Evolutionary conservation across 2,329 filamentous ascomycete species (phyloP).

Genomic region (Ascochyta koolunga): DNA sequence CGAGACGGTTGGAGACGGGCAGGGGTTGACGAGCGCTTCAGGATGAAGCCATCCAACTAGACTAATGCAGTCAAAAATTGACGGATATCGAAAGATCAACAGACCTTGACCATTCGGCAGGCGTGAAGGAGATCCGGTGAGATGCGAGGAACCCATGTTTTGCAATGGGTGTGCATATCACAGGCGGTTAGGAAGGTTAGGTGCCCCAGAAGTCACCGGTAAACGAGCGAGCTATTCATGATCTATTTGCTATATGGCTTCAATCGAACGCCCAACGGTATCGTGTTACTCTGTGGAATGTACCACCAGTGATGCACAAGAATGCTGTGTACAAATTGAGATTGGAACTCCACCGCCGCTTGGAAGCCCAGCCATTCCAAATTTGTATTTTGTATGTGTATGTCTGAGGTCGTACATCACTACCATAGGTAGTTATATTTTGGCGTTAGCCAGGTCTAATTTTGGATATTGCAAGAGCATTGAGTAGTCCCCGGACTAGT

Average conservation of each 20-base stretch:
- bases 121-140: constrained; percentile 2
- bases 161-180: background rate
- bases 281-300: background rate
- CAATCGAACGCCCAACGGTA: background rate
- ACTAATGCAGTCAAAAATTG: background rate
- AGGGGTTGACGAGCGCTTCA: background rate
- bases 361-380: background rate
- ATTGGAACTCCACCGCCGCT: background rate
- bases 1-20: background rate
- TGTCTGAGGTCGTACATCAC: background rate
- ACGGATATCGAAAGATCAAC: background rate
- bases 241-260: background rate
- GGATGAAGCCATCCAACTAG: constrained; percentile 1
- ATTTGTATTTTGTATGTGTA: background rate
- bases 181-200: background rate
- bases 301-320: background rate
- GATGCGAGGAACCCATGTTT: constrained; percentile 2
- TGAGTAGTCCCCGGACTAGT: background rate
- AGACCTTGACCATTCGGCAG: background rate
- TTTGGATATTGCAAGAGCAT: background rate
- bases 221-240: background rate
- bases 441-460: constrained; percentile 1
- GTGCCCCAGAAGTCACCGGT: background rate
- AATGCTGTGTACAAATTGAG: background rate
- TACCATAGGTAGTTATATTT: background rate